Evolutionary conservation across 2,329 filamentous ascomycete genomes (phyloP), one percentile per base, ranked within the genome.

Genomic region (Aspergillus tanneri): DNA sequence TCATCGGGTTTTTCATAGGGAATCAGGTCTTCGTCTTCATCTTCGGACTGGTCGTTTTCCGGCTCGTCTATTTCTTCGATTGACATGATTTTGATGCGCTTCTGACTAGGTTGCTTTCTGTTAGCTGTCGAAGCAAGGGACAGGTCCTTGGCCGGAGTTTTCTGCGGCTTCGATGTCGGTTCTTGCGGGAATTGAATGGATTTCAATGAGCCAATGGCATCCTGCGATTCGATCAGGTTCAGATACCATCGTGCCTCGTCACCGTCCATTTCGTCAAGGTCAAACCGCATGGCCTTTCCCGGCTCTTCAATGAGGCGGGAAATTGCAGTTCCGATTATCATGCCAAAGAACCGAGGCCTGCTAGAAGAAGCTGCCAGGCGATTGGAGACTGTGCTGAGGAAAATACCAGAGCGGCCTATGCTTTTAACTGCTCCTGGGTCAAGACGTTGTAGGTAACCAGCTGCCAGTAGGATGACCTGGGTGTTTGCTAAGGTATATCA

Each of bases 1-100:
- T 88, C 90, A 61, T 90, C 88, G 0, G 89, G 89, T 66, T 96
- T 96, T 11, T 82, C 81, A 58, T 96, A 96, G 1, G 88, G 81
- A 2, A 83, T 75, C 1, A 97, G 74, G 50, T 88, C 82, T 24
- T 83, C 82, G 24, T 83, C 80, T 37, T 85, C 83, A 7, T 77
- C 77, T 10, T 74, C 72, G 18, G 78, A 74, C 24, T 77, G 74
- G 6, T 54, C 59, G 18, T 50, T 54, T 16, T 77, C 72, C 1
- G 81, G 78, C 0, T 81, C 79, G 2, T 80, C 78, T 8, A 90
- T 65, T 60, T 90, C 86, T 67, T 90, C 80, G 24, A 82, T 73
- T 14, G 78, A 72, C 21, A 80, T 65, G 30, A 82, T 71, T 47
- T 74, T 77, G n/a, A 34, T 18, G 10, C 30, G 30, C 30, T n/a